These are phyloP conservation scores for Brassica balearica DNA, from an alignment of 441 rosid species.

Conservation along the genomic window DNA sequence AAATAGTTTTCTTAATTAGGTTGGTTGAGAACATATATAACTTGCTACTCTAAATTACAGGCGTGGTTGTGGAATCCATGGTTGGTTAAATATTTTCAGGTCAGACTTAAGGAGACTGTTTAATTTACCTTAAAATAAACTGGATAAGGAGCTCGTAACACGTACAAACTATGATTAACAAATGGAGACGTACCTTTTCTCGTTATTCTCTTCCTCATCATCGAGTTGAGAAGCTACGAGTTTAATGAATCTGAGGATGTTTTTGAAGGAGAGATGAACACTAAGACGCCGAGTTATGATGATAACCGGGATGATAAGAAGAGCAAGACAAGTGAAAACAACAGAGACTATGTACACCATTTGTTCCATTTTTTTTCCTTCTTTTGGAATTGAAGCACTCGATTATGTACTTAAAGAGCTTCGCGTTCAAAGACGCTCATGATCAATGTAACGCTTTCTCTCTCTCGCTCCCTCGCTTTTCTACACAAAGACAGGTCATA, in stretches of 20 bases:
- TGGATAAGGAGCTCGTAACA: not conserved
- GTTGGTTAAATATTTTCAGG: not conserved
- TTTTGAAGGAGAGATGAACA: constrained; percentile 20
- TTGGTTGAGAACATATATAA: not conserved
- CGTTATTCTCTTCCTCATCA: constrained; percentile 13
- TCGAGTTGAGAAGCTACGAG: constrained; percentile 17
- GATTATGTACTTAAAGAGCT: constrained; percentile 15
- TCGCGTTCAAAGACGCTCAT: constrained; percentile 28
- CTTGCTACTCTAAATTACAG: not conserved
- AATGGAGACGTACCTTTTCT: constrained; percentile 19
- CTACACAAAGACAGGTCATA: constrained; percentile 24
- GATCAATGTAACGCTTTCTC: constrained; percentile 27
- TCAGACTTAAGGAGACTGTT: not conserved
- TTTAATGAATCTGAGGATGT: constrained; percentile 26
- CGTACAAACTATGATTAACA: constrained; percentile 4
- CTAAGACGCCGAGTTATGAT: constrained; percentile 21
- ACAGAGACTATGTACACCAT: constrained; percentile 29
- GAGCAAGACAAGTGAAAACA: constrained; percentile 28
- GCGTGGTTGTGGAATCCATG: not conserved
- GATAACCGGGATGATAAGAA: constrained; percentile 24
- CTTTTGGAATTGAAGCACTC: constrained; percentile 1
- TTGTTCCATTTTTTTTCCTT: not conserved
- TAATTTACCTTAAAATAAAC: not conserved
- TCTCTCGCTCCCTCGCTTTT: not conserved
- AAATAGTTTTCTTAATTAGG: not conserved